A percentile compares a stretch with the other conserved stretches of the same genome.
Evolutionary conservation across 257 asterid genomes (phyloP).

Genomic region (Haberlea rhodopensis): DNA sequence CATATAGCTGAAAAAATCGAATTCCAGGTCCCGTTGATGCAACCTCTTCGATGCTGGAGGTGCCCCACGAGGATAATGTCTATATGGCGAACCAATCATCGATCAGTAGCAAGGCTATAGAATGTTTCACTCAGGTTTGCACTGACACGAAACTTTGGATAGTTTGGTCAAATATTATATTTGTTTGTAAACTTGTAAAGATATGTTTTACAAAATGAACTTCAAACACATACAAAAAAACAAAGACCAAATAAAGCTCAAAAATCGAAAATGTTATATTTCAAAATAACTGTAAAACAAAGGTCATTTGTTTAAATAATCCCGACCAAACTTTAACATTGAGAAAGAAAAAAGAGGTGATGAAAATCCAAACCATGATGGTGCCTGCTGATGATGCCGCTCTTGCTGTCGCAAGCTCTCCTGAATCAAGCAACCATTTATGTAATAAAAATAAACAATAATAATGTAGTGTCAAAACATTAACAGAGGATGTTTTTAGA

Average conservation of each 20-base stretch:
- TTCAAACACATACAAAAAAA: too few species aligned
- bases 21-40: constrained; percentile 77
- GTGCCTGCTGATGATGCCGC: constrained; percentile 80
- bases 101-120: constrained; percentile 17
- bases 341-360: neutral
- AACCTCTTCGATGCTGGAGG: constrained; percentile 79
- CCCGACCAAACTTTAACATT: too few species aligned
- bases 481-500: too few species aligned
- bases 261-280: too few species aligned
- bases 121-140: neutral
- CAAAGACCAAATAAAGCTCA: too few species aligned
- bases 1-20: constrained; percentile 83
- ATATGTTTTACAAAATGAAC: too few species aligned
- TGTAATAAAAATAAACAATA: constrained; percentile 5
- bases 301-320: too few species aligned
- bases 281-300: too few species aligned
- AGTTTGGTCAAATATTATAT: too few species aligned
- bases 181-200: too few species aligned
- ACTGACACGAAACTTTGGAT: too few species aligned
- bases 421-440: constrained; percentile 36
- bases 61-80: constrained; percentile 77
- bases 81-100: constrained; percentile 29
- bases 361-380: constrained; percentile 54
- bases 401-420: constrained; percentile 81
- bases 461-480: too few species aligned